Evolutionary conservation across 495 filamentous ascomycete species (phyloP).

Genomic region (Penicillium egyptiacum): DNA sequence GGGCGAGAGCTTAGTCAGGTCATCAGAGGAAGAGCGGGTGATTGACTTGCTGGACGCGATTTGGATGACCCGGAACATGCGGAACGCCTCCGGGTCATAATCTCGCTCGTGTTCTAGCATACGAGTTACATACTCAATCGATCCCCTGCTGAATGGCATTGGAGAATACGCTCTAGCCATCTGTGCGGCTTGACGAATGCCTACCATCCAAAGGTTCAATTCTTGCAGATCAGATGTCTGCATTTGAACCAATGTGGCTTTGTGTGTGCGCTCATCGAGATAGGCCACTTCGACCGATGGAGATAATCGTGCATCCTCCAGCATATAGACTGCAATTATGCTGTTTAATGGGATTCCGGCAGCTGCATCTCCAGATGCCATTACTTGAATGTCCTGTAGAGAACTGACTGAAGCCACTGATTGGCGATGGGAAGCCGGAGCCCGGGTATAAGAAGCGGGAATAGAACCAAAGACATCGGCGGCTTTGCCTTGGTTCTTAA

Average conservation of each 20-base stretch:
- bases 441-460: slow-evolving; percentile 41
- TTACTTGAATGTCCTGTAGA: slow-evolving; percentile 58
- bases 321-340: slow-evolving; percentile 72
- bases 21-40: slow-evolving; percentile 69
- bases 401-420: slow-evolving; percentile 62
- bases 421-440: slow-evolving; percentile 45
- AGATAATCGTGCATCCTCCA: slow-evolving; percentile 76
- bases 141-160: slow-evolving; percentile 56
- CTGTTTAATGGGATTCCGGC: slow-evolving; percentile 65
- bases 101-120: slow-evolving; percentile 67
- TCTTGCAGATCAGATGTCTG: slow-evolving; percentile 73
- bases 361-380: slow-evolving; percentile 48
- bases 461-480: slow-evolving; percentile 63
- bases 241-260: slow-evolving; percentile 61
- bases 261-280: slow-evolving; percentile 69
- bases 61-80: slow-evolving; percentile 82
- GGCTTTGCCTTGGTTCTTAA: slow-evolving; percentile 72
- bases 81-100: slow-evolving; percentile 67
- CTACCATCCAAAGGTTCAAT: slow-evolving; percentile 70
- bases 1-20: slow-evolving; percentile 70
- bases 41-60: slow-evolving; percentile 59
- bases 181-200: slow-evolving; percentile 62
- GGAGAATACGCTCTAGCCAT: slow-evolving; percentile 53
- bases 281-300: slow-evolving; percentile 77
- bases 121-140: slow-evolving; percentile 63